Base-by-base conservation (phyloP, 2,329 filamentous ascomycete species). In the Cladophialophora psammophila region DNA sequence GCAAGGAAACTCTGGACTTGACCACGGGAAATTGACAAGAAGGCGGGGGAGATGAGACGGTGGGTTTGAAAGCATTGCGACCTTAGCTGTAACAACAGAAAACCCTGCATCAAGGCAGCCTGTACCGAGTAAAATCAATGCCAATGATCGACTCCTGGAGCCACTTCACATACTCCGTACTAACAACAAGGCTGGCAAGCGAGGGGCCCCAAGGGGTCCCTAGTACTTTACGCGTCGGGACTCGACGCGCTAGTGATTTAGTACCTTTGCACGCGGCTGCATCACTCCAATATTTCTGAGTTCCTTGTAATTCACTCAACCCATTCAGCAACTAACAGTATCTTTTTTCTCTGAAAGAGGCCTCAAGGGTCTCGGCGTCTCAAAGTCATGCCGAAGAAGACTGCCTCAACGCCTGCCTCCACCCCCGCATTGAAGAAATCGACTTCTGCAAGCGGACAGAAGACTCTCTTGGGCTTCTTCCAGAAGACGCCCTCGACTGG, bases 391-490 rank as follows among this genome's bases (percentile, higher is more conserved):
- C 76, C 80, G 53, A 80, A 74, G 78, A 74, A 73, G 69, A 72
- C 60, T 20, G 48, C 76, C 32, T 75, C 79, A 38, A 74, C 77
- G 18, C 59, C 60, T 55, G 31, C 60, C 3, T 61, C 65, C n/a
- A 78, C 77, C 53, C 80, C 79, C 48, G 71, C 75, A 20, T 71
- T 81, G 64, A 81, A 81, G 71, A 77, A 77, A 66, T 74, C 80
- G 6, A 78, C 78, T 6, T 78, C 80, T 18, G 79, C 76, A 63
- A 77, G 88, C 75, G 88, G 87, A 74, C 89, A 92, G 75, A 85
- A 84, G 76, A 91, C 90, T 61, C 93, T 95, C 67, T 82, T 93
- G 40, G 90, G 91, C 52, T 95, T 95, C 84, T 94, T 94, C 75
- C 85, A 90, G 72, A 93, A 85, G 76, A 80, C 84, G 68, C 70